Percentiles rank a stretch among this genome's conserved stretches.
Evolutionary conservation across 116 monocot species (phyloP).

Genomic region (Papilionanthe hybrid): DNA sequence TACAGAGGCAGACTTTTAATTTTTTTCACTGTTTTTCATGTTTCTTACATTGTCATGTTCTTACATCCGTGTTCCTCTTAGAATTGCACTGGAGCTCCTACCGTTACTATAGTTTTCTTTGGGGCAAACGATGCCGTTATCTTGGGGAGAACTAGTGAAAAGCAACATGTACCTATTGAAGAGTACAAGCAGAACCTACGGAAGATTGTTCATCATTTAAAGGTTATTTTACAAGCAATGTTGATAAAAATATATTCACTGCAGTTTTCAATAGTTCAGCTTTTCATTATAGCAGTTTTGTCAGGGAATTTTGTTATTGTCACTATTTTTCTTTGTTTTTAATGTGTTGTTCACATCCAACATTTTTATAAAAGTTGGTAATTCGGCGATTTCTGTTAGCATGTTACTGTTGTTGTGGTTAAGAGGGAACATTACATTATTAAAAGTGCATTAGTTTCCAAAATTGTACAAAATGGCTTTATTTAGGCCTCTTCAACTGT

Average conservation of each 20-base stretch:
- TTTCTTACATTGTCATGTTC: background rate
- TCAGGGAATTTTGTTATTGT: background rate
- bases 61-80: conserved; percentile 8
- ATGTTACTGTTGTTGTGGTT: background rate
- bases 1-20: background rate
- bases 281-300: background rate
- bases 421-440: background rate
- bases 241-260: background rate
- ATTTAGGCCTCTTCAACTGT: background rate
- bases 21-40: background rate
- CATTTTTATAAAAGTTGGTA: background rate
- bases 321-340: background rate
- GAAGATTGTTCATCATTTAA: conserved; percentile 74
- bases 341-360: background rate
- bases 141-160: conserved; percentile 55
- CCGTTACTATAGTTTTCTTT: conserved; percentile 76
- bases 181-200: conserved; percentile 78
- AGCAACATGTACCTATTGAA: conserved; percentile 78
- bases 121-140: conserved; percentile 97
- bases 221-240: conserved; percentile 35
- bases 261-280: background rate
- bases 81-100: conserved; percentile 32
- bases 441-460: background rate
- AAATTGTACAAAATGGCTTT: background rate
- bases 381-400: background rate